phyloP scores from a whole-genome alignment of 352 stramenopile species.

The Phytophthora pinifolia region DNA sequence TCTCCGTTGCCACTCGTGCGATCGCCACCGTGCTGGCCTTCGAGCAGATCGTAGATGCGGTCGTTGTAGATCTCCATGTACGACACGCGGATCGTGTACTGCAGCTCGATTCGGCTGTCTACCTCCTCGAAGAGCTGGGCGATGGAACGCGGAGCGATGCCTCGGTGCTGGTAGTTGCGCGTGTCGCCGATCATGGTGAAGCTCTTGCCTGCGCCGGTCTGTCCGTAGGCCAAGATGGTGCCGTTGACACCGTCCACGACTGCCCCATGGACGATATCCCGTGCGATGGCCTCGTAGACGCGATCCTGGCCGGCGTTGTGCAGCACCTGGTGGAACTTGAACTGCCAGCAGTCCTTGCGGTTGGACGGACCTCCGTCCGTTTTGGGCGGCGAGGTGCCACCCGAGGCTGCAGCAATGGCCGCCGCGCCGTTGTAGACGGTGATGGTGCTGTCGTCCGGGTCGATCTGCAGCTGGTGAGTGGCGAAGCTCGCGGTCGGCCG shows the following conservation, averaged over 20 bases:
- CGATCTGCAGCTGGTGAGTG: conserved; percentile 75
- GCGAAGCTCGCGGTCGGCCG: conserved; percentile 78
- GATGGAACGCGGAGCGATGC: conserved; percentile 86
- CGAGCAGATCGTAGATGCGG: conserved; percentile 92
- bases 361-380: conserved; percentile 50
- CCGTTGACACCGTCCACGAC: conserved; percentile 90
- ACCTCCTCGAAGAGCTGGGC: conserved; percentile 90
- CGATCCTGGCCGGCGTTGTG: conserved; percentile 91
- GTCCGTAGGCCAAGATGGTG: conserved; percentile 88
- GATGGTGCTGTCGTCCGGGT: conserved; percentile 75
- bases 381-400: conserved; percentile 27
- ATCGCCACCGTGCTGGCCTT: conserved; percentile 25
- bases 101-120: conserved; percentile 87
- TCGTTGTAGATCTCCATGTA: conserved; percentile 98
- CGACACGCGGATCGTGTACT: conserved; percentile 85
- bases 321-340: conserved; percentile 93
- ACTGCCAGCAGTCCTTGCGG: conserved; percentile 84
- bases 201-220: conserved; percentile 89
- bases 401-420: conserved; percentile 12
- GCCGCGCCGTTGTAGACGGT: conserved; percentile 44
- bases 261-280: conserved; percentile 86
- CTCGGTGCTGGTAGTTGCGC: conserved; percentile 90
- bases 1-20: conserved; percentile 37
- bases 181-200: conserved; percentile 94
- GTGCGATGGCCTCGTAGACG: conserved; percentile 89